A percentile compares a stretch with the other conserved stretches of the same genome.
phyloP scores from a whole-genome alignment of 441 rosid species.

The Aquilaria agallochum region DNA sequence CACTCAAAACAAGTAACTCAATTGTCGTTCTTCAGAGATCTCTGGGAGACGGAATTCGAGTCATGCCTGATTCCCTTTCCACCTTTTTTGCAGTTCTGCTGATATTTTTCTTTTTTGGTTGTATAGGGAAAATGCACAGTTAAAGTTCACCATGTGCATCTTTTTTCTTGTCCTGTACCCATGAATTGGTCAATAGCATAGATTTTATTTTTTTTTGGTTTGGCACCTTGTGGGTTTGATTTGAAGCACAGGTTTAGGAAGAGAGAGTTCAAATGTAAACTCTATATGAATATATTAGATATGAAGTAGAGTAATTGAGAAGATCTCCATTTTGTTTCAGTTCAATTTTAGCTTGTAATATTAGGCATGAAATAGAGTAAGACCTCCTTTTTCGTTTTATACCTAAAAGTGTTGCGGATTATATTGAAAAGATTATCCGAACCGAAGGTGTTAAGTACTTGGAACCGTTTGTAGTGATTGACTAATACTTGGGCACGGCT shows the following conservation, averaged over 20 bases:
- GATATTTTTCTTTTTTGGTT: slow-evolving; percentile 15
- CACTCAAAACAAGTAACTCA: slow-evolving; percentile 40
- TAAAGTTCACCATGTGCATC: background rate
- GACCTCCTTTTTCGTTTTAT: too few species aligned
- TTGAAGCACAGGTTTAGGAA: slow-evolving; percentile 14
- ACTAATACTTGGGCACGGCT: too few species aligned
- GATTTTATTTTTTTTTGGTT: background rate
- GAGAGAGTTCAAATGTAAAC: slow-evolving; percentile 17
- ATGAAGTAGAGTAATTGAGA: background rate
- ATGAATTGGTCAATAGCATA: slow-evolving; percentile 7
- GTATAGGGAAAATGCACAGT: slow-evolving; percentile 13
- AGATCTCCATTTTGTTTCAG: slow-evolving; percentile 6
- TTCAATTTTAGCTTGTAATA: background rate
- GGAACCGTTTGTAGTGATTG: too few species aligned
- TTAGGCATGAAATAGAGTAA: too few species aligned
- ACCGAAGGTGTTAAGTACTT: too few species aligned
- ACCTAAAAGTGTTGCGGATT: too few species aligned
- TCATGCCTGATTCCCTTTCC: slow-evolving; percentile 24
- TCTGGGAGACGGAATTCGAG: slow-evolving; percentile 23
- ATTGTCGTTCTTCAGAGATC: slow-evolving; percentile 22
- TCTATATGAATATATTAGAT: slow-evolving; percentile 15
- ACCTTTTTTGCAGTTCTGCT: slow-evolving; percentile 27
- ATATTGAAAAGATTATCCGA: too few species aligned
- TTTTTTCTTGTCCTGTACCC: slow-evolving; percentile 2
- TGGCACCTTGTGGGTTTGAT: background rate